These are phyloP conservation scores for Sporothrix curviconia DNA, from an alignment of 2,329 filamentous ascomycete species.

Conservation along the genomic window DNA sequence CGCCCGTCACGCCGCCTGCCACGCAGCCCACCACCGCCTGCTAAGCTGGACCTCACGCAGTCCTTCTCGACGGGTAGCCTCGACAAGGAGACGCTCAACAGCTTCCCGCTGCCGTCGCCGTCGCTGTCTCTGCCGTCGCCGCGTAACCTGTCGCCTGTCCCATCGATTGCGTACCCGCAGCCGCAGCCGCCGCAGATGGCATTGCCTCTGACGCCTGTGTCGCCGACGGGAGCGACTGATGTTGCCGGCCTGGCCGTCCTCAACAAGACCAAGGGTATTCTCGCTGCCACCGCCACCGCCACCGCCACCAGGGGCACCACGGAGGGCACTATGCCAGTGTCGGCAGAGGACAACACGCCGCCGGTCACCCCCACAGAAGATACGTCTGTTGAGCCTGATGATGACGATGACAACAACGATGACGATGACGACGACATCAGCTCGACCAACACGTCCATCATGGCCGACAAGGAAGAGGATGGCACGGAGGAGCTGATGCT, in stretches of 20 bases:
- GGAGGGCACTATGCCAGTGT: background rate
- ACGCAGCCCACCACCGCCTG: background rate
- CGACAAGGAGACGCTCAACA: background rate
- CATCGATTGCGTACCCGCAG: no score
- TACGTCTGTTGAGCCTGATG: background rate
- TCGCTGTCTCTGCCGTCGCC: background rate
- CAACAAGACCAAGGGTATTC: constrained; percentile 3
- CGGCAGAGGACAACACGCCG: background rate
- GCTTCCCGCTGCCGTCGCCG: constrained; percentile 1
- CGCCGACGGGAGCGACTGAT: background rate
- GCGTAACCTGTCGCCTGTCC: background rate
- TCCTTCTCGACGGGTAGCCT: background rate
- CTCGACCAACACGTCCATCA: background rate
- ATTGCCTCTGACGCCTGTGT: background rate
- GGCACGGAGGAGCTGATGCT: no score
- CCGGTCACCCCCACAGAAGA: background rate
- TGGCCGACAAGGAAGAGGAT: background rate
- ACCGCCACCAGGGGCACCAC: background rate
- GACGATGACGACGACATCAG: background rate
- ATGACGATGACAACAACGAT: no score
- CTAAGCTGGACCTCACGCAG: background rate
- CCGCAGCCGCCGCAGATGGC: background rate
- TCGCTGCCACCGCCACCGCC: background rate
- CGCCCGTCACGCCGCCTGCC: no score
- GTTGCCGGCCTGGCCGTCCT: background rate